phyloP scores from a whole-genome alignment of 768 basidiomycete species.

The Pleurotus platypus region DNA sequence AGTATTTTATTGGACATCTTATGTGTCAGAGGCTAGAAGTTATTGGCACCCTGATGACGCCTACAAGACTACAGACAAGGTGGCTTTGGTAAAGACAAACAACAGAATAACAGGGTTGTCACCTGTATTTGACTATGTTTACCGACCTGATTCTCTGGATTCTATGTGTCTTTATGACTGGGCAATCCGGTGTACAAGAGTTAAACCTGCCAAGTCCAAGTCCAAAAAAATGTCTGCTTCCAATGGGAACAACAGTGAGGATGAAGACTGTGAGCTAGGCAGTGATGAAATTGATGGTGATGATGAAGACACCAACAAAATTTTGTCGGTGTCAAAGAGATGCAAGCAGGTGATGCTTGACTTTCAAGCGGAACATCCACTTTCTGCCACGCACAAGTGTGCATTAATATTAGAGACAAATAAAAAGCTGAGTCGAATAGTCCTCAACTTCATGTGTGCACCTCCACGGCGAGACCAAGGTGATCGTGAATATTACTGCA shows the following conservation, averaged over 20 bases:
- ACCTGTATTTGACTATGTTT: conserved; percentile 12
- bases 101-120: conserved; percentile 16
- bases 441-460: conserved; percentile 27
- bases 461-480: conserved; percentile 26
- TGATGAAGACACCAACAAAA: no score
- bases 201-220: not conserved
- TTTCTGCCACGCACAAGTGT: conserved; percentile 7
- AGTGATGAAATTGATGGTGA: not conserved
- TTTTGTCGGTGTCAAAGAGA: no score
- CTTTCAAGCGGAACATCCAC: conserved; percentile 7
- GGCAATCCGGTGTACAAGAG: conserved; percentile 2
- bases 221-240: not conserved
- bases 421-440: not conserved
- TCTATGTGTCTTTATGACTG: conserved; percentile 16
- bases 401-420: not conserved
- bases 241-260: not conserved
- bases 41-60: conserved; percentile 11
- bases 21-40: conserved; percentile 14
- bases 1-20: conserved; percentile 7
- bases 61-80: conserved; percentile 14
- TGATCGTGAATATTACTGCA: conserved; percentile 28
- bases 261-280: conserved; percentile 1
- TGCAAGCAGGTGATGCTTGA: no score
- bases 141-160: conserved; percentile 1
- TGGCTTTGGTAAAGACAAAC: conserved; percentile 15